phyloP scores from a whole-genome alignment of 441 rosid genomes.

The Gossypium laxum region DNA sequence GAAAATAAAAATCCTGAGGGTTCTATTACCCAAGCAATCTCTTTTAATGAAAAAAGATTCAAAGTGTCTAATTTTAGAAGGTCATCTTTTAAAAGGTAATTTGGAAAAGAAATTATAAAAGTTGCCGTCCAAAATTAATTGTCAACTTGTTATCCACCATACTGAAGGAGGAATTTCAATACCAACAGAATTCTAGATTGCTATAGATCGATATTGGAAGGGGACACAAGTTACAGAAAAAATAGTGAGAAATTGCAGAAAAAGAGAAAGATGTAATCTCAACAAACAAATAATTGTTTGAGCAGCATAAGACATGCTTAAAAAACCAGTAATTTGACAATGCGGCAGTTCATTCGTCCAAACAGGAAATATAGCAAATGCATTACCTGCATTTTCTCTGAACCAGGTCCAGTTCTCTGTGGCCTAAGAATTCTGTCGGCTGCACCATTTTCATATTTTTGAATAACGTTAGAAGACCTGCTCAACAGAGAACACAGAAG shows the following conservation, averaged over 20 bases:
- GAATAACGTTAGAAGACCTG: conserved; percentile 45
- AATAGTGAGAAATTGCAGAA: background rate
- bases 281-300: background rate
- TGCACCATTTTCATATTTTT: conserved; percentile 39
- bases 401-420: conserved; percentile 39
- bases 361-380: background rate
- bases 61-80: background rate
- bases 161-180: background rate
- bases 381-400: conserved; percentile 69
- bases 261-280: background rate
- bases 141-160: background rate
- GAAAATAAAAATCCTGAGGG: background rate
- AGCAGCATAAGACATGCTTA: background rate
- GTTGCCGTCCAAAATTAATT: background rate
- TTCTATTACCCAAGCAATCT: background rate
- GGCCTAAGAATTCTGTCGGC: conserved; percentile 65
- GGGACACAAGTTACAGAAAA: conserved; percentile 3
- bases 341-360: background rate
- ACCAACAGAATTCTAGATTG: conserved; percentile 2
- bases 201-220: background rate
- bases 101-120: background rate
- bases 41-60: background rate
- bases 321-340: background rate
- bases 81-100: background rate
- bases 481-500: conserved; percentile 19